These are phyloP conservation scores for Podospora pseudopauciseta DNA, from an alignment of 495 filamentous ascomycete species.

Conservation along the genomic window DNA sequence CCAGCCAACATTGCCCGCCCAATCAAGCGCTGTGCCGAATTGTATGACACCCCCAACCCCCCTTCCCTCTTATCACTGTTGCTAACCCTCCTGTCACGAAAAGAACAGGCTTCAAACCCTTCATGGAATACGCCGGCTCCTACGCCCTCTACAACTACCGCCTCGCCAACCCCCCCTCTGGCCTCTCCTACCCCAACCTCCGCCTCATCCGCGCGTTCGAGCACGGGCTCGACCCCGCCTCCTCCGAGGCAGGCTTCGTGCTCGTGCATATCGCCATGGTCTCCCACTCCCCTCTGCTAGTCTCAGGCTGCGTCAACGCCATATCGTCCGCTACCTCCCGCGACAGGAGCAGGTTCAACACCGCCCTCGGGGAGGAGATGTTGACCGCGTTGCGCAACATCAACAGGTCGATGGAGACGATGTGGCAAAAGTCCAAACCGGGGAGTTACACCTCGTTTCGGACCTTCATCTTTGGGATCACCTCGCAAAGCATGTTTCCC, in stretches of 20 bases:
- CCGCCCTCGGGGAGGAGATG: constrained; percentile 57
- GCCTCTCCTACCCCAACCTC: constrained; percentile 66
- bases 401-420: constrained; percentile 76
- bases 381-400: constrained; percentile 63
- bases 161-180: constrained; percentile 59
- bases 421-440: constrained; percentile 84
- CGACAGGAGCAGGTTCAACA: constrained; percentile 44
- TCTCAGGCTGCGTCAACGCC: constrained; percentile 62
- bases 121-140: constrained; percentile 92
- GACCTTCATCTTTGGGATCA: constrained; percentile 93
- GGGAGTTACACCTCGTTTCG: constrained; percentile 76
- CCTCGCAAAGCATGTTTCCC: constrained; percentile 85
- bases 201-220: constrained; percentile 86
- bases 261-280: constrained; percentile 84
- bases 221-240: constrained; percentile 74
- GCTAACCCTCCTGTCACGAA: neutral
- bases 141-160: constrained; percentile 91
- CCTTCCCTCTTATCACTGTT: neutral
- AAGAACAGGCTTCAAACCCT: constrained; percentile 70
- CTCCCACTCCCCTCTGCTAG: constrained; percentile 65
- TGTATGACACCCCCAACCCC: constrained; percentile 54
- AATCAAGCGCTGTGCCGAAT: constrained; percentile 69
- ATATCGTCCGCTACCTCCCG: constrained; percentile 42
- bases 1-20: constrained; percentile 68
- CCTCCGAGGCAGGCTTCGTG: constrained; percentile 91